Evolutionary conservation across 345 rosid species (phyloP), one percentile per base, ranked within the genome.

Genomic region (Toxicodendron radicans): DNA sequence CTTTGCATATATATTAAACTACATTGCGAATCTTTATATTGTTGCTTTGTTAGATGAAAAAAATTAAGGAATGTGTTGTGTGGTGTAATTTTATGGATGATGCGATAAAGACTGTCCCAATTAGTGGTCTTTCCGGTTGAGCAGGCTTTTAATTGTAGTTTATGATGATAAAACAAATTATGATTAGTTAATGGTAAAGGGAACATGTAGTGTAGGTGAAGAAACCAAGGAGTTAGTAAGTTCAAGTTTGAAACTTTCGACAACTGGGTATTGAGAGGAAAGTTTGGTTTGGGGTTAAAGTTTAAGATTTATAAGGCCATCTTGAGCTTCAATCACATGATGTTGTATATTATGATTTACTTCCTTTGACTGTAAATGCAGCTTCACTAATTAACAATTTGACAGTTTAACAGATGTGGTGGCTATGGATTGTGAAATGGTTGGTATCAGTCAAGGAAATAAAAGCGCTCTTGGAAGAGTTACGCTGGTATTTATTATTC

Each of bases 351-450:
- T 53, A 21, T 13, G 27, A 33, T 30, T 20, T 30, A 63, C 23
- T 59, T 58, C 10, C 56, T 68, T 27, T 60, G 51, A 46, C 41
- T 73, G 49, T 1, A 51, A 27, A 14, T 45, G 33, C 64, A 41
- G 24, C 71, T 30, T 74, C 17, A 66, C 79, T 73, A 23, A 75
- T 73, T 67, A 72, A 73, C 58, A 59, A 32, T 76, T 49, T 76
- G 75, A 69, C 94, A 95, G 98, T 85, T 33, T 90, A 85, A 90
- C 98, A 74, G 93, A 88, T 83, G 94, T 70, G 66, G 79, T 95
- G 65, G 99, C 93, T 57, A 91, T 95, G 93, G 98, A 95, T 70
- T 95, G 99, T 27, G 99, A 95, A 85, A 93, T 95, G 99, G 99
- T 95, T 80, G 99, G 99, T 67, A 88, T 93, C 13, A 83, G 91